These are phyloP conservation scores for Chytriomyces confervae DNA, from an alignment of 192 early-diverging fungal species.

Conservation along the genomic window DNA sequence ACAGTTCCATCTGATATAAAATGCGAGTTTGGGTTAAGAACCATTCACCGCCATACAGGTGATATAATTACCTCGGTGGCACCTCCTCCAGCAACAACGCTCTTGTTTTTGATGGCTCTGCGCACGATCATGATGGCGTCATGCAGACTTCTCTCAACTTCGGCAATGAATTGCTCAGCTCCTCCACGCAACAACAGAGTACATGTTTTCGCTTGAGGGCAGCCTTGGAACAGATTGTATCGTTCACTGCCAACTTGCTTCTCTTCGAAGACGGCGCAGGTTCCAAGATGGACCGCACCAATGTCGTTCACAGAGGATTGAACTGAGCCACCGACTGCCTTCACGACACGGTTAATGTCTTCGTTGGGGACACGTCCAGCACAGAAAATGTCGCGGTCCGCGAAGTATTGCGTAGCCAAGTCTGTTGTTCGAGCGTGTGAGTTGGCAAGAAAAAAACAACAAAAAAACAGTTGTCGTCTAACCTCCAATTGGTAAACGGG, in stretches of 20 bases:
- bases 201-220: constrained; percentile 91
- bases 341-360: constrained; percentile 91
- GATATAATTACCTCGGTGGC: constrained; percentile 75
- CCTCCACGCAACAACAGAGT: constrained; percentile 96
- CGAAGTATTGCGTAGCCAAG: constrained; percentile 99
- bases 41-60: background rate
- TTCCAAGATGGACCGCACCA: constrained; percentile 79
- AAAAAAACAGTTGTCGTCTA: background rate
- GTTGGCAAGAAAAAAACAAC: too few species aligned
- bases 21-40: background rate
- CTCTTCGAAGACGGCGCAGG: constrained; percentile 93
- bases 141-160: constrained; percentile 96
- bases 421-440: constrained; percentile 54
- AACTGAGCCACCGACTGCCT: constrained; percentile 91
- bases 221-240: constrained; percentile 96
- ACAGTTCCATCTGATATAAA: constrained; percentile 85
- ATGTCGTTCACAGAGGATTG: constrained; percentile 95
- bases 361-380: constrained; percentile 94
- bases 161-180: constrained; percentile 99
- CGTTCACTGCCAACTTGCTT: constrained; percentile 95
- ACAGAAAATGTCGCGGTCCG: constrained; percentile 98
- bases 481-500: constrained; percentile 92
- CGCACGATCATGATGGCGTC: constrained; percentile 99
- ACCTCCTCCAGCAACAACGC: constrained; percentile 96
- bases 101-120: constrained; percentile 94